Evolutionary conservation across 129 eudicot species (phyloP).

Genomic region (Arctium lappa): DNA sequence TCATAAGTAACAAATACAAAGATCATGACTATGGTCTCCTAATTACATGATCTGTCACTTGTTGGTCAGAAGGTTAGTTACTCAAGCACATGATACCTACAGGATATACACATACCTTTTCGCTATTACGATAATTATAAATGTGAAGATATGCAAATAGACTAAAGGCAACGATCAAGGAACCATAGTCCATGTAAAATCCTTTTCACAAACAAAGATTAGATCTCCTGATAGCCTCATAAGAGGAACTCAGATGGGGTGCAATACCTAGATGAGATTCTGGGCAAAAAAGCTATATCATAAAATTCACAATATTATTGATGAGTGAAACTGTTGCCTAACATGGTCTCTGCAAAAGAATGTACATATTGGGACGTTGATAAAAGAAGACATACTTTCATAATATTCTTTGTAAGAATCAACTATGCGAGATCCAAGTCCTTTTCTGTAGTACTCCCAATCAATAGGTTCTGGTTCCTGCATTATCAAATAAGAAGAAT

Average conservation of each 20-base stretch:
- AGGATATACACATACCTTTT: background rate
- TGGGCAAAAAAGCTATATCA: background rate
- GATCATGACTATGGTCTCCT: background rate
- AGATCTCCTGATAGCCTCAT: background rate
- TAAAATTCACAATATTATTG: background rate
- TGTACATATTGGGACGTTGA: background rate
- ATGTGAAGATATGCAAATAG: background rate
- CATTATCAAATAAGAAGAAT: slow-evolving; percentile 8
- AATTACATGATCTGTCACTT: background rate
- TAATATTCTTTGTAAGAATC: slow-evolving; percentile 78
- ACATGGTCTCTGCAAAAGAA: background rate
- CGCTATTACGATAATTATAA: background rate
- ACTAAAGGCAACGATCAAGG: background rate
- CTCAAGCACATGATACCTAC: slow-evolving; percentile 3
- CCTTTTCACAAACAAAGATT: background rate
- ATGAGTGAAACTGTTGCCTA: background rate
- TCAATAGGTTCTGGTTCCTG: slow-evolving; percentile 91
- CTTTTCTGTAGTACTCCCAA: slow-evolving; percentile 85
- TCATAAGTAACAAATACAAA: background rate
- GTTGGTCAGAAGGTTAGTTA: background rate
- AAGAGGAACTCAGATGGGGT: background rate
- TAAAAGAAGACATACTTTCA: slow-evolving; percentile 49
- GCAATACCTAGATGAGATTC: background rate
- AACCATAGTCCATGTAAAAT: background rate
- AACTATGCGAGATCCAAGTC: slow-evolving; percentile 72